A percentile compares a stretch with the other conserved stretches of the same genome.
Conservation (phyloP, 495 filamentous ascomycete genomes). For the Penicillium samsonianum region DNA sequence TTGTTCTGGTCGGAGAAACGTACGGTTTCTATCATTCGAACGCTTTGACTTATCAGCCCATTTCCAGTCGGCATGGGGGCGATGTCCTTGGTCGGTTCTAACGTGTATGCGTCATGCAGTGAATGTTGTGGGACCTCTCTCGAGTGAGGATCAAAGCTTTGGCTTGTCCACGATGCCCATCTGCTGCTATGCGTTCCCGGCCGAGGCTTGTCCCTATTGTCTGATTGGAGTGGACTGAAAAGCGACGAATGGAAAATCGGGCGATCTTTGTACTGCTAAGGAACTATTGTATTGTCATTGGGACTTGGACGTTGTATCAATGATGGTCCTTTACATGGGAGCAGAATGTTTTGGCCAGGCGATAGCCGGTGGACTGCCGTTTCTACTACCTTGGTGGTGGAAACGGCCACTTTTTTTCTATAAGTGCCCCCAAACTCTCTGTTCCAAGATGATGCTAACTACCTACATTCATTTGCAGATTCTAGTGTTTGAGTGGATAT, state of each 20-base stretch:
- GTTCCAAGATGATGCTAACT: constrained; percentile 32
- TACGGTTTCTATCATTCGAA: constrained; percentile 7
- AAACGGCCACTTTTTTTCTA: constrained; percentile 59
- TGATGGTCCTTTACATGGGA: constrained; percentile 37
- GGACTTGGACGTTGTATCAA: constrained; percentile 33
- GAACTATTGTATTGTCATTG: constrained; percentile 29
- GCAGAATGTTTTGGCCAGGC: constrained; percentile 25
- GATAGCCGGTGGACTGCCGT: constrained; percentile 35
- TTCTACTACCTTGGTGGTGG: constrained; percentile 40
- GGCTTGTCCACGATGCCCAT: constrained; percentile 70
- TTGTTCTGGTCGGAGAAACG: constrained; percentile 13
- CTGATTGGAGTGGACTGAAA: constrained; percentile 17
- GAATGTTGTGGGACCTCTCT: constrained; percentile 74
- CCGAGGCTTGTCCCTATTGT: constrained; percentile 9
- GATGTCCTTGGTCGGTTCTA: constrained; percentile 8
- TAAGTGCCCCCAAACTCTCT: constrained; percentile 53
- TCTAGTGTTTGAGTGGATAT: neutral
- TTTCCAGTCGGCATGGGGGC: constrained; percentile 4
- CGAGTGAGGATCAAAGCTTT: constrained; percentile 93
- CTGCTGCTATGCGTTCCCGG: constrained; percentile 17
- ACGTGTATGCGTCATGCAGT: constrained; percentile 17
- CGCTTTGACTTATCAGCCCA: constrained; percentile 11
- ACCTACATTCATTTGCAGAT: constrained; percentile 28
- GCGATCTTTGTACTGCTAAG: constrained; percentile 18
- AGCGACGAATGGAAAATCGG: constrained; percentile 40